Evolutionary conservation across 495 filamentous ascomycete genomes (phyloP).

Genomic region (Elasticomyces elasticus): DNA sequence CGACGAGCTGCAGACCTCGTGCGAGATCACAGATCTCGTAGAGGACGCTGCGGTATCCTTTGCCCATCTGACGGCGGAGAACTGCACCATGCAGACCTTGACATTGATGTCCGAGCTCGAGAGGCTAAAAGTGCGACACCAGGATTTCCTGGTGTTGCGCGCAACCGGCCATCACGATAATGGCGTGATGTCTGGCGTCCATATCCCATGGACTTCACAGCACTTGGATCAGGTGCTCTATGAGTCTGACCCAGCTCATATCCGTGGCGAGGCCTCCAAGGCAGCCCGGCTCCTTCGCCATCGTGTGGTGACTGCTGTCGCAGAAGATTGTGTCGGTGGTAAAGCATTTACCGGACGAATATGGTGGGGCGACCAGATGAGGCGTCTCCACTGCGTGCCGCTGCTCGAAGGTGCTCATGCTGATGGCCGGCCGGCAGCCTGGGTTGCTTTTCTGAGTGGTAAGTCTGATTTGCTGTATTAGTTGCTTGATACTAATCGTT

Average conservation of each 20-base stretch:
- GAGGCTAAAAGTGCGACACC: slow-evolving; percentile 6
- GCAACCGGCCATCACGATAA: slow-evolving; percentile 9
- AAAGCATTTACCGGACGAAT: slow-evolving; percentile 6
- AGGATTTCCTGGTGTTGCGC: slow-evolving; percentile 15
- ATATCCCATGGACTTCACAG: slow-evolving; percentile 14
- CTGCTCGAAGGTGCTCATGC: not conserved
- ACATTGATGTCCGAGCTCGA: slow-evolving; percentile 17
- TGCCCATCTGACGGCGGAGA: not conserved
- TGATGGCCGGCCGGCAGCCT: slow-evolving; percentile 5
- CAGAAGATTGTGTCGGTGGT: not conserved
- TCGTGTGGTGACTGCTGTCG: slow-evolving; percentile 5
- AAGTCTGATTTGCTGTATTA: slow-evolving; percentile 3
- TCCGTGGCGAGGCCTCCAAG: slow-evolving; percentile 6
- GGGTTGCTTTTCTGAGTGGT: slow-evolving; percentile 12
- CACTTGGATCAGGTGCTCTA: slow-evolving; percentile 8
- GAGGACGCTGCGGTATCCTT: slow-evolving; percentile 4
- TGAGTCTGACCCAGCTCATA: slow-evolving; percentile 23
- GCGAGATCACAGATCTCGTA: slow-evolving; percentile 1
- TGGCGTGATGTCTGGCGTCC: slow-evolving; percentile 8
- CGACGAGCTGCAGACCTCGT: slow-evolving; percentile 4
- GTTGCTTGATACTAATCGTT: not conserved
- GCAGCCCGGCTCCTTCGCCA: slow-evolving; percentile 8
- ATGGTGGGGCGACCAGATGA: slow-evolving; percentile 12
- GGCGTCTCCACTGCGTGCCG: slow-evolving; percentile 7
- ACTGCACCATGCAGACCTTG: slow-evolving; percentile 12